Conservation (phyloP, 2,329 filamentous ascomycete genomes). For the Cercospora beticola region DNA sequence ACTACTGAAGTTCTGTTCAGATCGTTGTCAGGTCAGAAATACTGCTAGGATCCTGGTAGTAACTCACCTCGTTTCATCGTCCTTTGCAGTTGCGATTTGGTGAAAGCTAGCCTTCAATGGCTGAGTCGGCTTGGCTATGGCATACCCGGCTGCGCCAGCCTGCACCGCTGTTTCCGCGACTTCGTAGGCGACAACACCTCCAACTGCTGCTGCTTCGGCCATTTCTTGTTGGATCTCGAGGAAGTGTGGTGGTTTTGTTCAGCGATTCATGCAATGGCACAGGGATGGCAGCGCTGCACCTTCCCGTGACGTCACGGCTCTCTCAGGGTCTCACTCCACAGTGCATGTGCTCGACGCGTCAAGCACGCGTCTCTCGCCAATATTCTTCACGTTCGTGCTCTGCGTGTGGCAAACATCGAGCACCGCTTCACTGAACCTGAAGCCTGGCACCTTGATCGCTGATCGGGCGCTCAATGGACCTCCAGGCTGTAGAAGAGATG, state of each 20-base stretch:
- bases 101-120: constrained; percentile 46
- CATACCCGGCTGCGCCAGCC: constrained; percentile 15
- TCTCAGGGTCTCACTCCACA: not conserved
- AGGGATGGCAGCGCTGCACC: not conserved
- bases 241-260: not conserved
- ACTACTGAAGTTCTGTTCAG: constrained; percentile 31
- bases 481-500: no score
- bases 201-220: constrained; percentile 22
- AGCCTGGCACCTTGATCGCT: not conserved
- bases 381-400: not conserved
- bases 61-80: constrained; percentile 36
- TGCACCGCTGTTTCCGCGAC: constrained; percentile 20
- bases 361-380: not conserved
- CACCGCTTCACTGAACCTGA: not conserved
- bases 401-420: no score
- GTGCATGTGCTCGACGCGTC: not conserved
- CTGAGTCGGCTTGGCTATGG: constrained; percentile 43
- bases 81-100: constrained; percentile 42
- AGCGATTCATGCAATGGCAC: not conserved
- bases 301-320: not conserved
- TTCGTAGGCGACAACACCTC: constrained; percentile 21
- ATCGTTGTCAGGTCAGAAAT: not conserved
- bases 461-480: no score
- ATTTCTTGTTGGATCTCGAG: not conserved
- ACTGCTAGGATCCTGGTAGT: not conserved